Evolutionary conservation across 306 rosid species (phyloP).

Genomic region (Castanospermum australe): DNA sequence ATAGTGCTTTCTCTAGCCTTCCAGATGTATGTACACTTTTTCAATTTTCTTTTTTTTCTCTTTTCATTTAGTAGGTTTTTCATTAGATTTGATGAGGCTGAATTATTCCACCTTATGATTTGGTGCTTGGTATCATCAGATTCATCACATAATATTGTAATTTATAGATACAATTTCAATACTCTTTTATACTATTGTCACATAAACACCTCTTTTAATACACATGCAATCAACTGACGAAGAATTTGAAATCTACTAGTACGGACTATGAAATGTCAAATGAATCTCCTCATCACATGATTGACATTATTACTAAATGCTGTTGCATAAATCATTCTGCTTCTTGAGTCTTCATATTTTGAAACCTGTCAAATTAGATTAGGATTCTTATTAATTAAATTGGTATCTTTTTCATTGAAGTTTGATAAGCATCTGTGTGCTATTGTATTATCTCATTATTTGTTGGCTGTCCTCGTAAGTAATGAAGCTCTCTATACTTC

Average conservation of each 20-base stretch:
- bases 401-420: neutral
- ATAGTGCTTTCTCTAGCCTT: slow-evolving; percentile 44
- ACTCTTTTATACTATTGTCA: slow-evolving; percentile 1
- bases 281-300: slow-evolving; percentile 14
- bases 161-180: neutral
- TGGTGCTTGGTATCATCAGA: neutral
- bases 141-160: neutral
- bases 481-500: neutral
- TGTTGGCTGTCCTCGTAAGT: neutral
- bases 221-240: neutral
- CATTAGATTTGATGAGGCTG: slow-evolving; percentile 2
- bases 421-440: slow-evolving; percentile 1
- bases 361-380: neutral
- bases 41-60: neutral
- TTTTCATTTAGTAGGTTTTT: neutral
- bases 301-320: neutral
- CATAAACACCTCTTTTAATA: neutral
- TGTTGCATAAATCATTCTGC: neutral
- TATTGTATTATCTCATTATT: slow-evolving; percentile 8
- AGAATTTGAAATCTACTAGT: neutral
- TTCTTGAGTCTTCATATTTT: slow-evolving; percentile 3
- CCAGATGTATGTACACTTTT: slow-evolving; percentile 25
- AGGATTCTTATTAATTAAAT: slow-evolving; percentile 11
- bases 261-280: slow-evolving; percentile 5
- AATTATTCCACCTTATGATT: neutral